phyloP scores from a whole-genome alignment of 257 asterid genomes.

The Solanum chmielewskii region DNA sequence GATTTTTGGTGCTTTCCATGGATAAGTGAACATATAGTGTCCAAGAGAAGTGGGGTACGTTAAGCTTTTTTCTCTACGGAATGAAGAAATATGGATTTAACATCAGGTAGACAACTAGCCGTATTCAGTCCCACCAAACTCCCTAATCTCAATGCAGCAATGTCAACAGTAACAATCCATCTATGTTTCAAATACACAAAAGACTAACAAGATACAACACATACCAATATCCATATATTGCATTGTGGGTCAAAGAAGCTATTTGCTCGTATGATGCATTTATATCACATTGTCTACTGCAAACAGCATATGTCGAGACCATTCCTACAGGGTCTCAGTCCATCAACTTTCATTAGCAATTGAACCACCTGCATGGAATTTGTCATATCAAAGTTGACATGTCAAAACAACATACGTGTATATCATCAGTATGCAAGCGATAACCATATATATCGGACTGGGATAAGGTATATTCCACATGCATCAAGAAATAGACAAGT shows the following conservation, averaged over 20 bases:
- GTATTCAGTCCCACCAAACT: not conserved
- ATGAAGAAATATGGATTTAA: not conserved
- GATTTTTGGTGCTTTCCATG: not conserved
- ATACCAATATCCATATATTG: not conserved
- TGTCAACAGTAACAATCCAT: not conserved
- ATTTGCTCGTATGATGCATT: not conserved
- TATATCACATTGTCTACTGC: not conserved
- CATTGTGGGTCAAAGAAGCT: not conserved
- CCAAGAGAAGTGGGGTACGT: not conserved
- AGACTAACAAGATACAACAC: not conserved
- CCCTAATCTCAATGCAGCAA: not conserved
- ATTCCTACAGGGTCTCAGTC: not conserved
- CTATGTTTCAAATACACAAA: not conserved
- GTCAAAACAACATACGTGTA: not conserved
- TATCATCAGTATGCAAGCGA: not conserved
- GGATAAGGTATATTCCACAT: not conserved
- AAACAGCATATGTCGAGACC: not conserved
- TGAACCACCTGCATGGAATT: not conserved
- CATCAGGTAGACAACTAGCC: not conserved
- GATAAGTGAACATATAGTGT: not conserved
- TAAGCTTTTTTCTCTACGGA: not conserved
- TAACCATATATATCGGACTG: not conserved
- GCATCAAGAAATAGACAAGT: not conserved
- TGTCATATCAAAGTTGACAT: not conserved
- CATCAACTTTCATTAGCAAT: not conserved